These are phyloP conservation scores for Alternaria angustiovoidea DNA, from an alignment of 2,329 filamentous ascomycete species.

Conservation along the genomic window DNA sequence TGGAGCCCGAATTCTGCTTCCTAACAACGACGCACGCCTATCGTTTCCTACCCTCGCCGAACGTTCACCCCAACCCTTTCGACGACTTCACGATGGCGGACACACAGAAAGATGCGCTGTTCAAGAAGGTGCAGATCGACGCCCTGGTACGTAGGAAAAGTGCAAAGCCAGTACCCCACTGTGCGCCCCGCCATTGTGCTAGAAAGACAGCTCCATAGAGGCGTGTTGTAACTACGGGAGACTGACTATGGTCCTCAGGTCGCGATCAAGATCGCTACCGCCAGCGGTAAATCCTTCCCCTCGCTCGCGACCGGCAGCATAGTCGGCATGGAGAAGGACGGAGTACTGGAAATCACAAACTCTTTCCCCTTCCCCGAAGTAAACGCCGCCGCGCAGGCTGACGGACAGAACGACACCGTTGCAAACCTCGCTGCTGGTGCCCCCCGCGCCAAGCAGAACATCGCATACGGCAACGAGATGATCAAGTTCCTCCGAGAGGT, in stretches of 20 bases:
- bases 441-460: conserved; percentile 89
- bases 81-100: conserved; percentile 47
- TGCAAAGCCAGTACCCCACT: conserved; percentile 44
- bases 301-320: conserved; percentile 88
- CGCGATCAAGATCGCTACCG: conserved; percentile 98
- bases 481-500: conserved; percentile 96
- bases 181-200: conserved; percentile 38
- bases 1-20: conserved; percentile 26
- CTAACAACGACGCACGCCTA: conserved; percentile 30
- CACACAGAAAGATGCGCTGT: conserved; percentile 58
- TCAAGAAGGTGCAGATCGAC: conserved; percentile 92
- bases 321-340: conserved; percentile 89
- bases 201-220: conserved; percentile 6
- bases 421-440: conserved; percentile 80
- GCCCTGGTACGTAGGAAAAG: conserved; percentile 74
- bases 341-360: conserved; percentile 89
- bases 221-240: background rate
- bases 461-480: conserved; percentile 93
- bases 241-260: conserved; percentile 65
- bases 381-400: conserved; percentile 68
- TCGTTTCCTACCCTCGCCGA: conserved; percentile 24
- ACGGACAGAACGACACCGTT: conserved; percentile 45
- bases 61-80: conserved; percentile 16
- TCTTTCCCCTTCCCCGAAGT: conserved; percentile 90
- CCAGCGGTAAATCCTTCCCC: conserved; percentile 87